Conservation (phyloP, 2,329 filamentous ascomycete species). For the Chaetomium olivaceum region DNA sequence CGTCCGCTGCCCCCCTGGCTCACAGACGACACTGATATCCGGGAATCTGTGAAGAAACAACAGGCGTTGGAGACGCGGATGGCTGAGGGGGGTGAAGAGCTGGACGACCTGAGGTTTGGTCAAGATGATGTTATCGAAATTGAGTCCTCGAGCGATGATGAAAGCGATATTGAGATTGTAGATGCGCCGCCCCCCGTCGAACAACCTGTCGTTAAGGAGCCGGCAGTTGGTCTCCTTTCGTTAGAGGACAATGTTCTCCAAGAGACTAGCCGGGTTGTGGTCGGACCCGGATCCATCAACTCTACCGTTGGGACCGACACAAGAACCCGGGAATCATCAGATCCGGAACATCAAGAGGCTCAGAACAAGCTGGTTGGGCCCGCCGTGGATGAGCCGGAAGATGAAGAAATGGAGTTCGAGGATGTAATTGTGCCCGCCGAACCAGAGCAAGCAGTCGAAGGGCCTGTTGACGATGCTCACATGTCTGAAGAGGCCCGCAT, state of each 20-base stretch:
- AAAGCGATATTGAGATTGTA: constrained; percentile 59
- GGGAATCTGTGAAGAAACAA: constrained; percentile 62
- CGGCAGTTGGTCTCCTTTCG: constrained; percentile 24
- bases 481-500: constrained; percentile 35
- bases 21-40: constrained; percentile 63
- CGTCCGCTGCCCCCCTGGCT: constrained; percentile 78
- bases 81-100: constrained; percentile 63
- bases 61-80: constrained; percentile 58
- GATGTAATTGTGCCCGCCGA: constrained; percentile 37
- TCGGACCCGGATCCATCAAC: not conserved
- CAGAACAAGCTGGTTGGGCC: not conserved
- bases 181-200: constrained; percentile 46
- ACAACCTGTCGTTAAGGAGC: constrained; percentile 17
- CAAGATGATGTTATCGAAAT: constrained; percentile 59
- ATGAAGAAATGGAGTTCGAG: constrained; percentile 41
- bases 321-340: not conserved
- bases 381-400: constrained; percentile 22
- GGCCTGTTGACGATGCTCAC: constrained; percentile 17
- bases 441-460: constrained; percentile 8
- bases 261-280: not conserved
- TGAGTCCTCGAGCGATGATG: constrained; percentile 60
- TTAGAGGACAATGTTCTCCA: constrained; percentile 21
- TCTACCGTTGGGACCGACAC: no score
- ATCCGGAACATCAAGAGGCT: not conserved
- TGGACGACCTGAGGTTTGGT: constrained; percentile 52